Conservation (phyloP, 306 rosid species). For the Gynostemma pentaphyllum region DNA sequence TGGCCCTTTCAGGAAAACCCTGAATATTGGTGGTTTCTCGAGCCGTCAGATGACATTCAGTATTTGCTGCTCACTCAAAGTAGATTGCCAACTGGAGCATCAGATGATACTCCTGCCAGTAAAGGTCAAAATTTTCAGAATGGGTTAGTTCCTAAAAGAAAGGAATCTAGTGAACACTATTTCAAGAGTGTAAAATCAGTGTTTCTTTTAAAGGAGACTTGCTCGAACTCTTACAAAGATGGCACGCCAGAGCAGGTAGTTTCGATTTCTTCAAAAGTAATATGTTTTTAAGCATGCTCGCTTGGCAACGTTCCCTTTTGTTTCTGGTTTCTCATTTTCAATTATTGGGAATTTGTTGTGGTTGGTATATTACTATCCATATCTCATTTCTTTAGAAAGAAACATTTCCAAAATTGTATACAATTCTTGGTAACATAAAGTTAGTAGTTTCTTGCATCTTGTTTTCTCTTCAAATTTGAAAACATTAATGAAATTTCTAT, state of each 20-base stretch:
- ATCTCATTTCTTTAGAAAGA: too few relatives aligned
- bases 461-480: too few relatives aligned
- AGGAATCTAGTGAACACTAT: constrained; percentile 41
- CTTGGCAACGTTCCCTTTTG: too few relatives aligned
- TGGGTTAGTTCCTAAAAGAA: constrained; percentile 42
- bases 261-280: too few relatives aligned
- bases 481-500: too few relatives aligned
- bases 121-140: constrained; percentile 11
- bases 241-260: constrained; percentile 59
- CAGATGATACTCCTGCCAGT: constrained; percentile 17
- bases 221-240: constrained; percentile 57
- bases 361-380: too few relatives aligned
- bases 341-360: too few relatives aligned
- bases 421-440: too few relatives aligned
- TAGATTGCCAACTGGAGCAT: constrained; percentile 24
- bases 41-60: constrained; percentile 37
- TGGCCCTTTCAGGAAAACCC: constrained; percentile 35
- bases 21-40: constrained; percentile 85
- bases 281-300: too few relatives aligned
- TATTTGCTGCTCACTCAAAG: constrained; percentile 34
- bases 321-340: too few relatives aligned
- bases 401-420: too few relatives aligned
- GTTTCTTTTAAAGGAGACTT: constrained; percentile 45
- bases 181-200: constrained; percentile 66
- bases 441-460: too few relatives aligned